These are phyloP conservation scores for Sinapis alba DNA, from an alignment of 441 rosid species.

Conservation along the genomic window DNA sequence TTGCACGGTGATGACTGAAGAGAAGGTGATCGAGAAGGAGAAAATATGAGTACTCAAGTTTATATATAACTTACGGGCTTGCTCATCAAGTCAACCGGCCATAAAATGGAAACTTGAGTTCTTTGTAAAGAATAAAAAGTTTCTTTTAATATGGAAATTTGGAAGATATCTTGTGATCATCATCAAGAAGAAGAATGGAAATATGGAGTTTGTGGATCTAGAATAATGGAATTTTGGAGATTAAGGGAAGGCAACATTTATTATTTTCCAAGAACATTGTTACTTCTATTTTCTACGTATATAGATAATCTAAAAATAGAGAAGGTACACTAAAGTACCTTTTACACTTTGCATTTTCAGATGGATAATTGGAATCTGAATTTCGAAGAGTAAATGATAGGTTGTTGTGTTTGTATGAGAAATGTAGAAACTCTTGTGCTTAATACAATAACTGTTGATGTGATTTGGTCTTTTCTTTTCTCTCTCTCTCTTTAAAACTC, in stretches of 20 bases:
- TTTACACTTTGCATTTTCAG: conserved; percentile 26
- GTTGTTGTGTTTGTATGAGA: conserved; percentile 22
- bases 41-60: neutral
- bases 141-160: neutral
- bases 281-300: neutral
- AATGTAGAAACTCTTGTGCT: conserved; percentile 3
- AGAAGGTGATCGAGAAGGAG: neutral
- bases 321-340: neutral
- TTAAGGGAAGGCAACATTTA: neutral
- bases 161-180: neutral
- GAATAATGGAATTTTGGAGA: neutral
- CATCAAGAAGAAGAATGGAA: conserved; percentile 1
- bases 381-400: conserved; percentile 10
- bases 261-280: neutral
- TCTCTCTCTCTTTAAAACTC: conserved; percentile 1
- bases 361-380: conserved; percentile 7
- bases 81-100: neutral
- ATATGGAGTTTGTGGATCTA: neutral
- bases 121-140: neutral
- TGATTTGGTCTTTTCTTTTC: neutral
- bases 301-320: neutral
- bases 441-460: neutral
- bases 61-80: neutral
- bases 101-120: neutral
- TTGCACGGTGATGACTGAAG: neutral